phyloP scores from a whole-genome alignment of 2,329 filamentous ascomycete genomes.

The Botryosphaeria dothidea region DNA sequence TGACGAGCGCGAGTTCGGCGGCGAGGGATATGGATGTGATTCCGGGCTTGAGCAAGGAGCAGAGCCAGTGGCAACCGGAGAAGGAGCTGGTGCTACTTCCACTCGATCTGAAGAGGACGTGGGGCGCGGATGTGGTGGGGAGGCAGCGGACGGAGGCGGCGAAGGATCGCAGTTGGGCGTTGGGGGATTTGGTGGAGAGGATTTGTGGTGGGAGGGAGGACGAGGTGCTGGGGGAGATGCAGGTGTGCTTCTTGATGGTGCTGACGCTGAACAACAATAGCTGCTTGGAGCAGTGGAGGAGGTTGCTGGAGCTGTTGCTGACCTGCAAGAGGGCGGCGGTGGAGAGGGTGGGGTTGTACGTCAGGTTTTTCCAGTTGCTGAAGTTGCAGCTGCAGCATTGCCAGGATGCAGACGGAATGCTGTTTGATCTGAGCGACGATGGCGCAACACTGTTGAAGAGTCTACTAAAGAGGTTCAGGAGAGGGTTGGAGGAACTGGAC shows the following conservation, averaged over 20 bases:
- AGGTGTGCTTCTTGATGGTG: conserved; percentile 64
- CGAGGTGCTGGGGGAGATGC: conserved; percentile 57
- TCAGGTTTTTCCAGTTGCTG: conserved; percentile 52
- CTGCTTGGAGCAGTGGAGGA: conserved; percentile 66
- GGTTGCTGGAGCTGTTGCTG: conserved; percentile 57
- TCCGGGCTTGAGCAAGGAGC: conserved; percentile 51
- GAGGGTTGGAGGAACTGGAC: conserved; percentile 50
- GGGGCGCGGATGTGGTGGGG: conserved; percentile 62
- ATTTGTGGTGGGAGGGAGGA: conserved; percentile 36
- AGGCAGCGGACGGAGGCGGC: conserved; percentile 63
- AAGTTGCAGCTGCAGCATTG: conserved; percentile 57
- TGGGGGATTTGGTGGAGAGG: conserved; percentile 53
- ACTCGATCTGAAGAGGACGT: conserved; percentile 62
- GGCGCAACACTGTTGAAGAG: conserved; percentile 55
- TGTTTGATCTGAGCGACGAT: conserved; percentile 60
- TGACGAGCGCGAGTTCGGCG: conserved; percentile 61
- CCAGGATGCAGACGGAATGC: conserved; percentile 59
- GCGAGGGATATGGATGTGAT: conserved; percentile 59
- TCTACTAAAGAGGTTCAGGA: conserved; percentile 55
- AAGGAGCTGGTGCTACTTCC: conserved; percentile 56
- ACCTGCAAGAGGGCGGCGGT: conserved; percentile 56
- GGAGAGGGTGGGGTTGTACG: conserved; percentile 52
- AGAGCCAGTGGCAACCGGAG: conserved; percentile 33
- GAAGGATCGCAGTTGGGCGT: conserved; percentile 63
- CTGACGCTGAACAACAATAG: conserved; percentile 66